Conservation (phyloP, 2,329 filamentous ascomycete genomes). For the Boeremia lycopersici region DNA sequence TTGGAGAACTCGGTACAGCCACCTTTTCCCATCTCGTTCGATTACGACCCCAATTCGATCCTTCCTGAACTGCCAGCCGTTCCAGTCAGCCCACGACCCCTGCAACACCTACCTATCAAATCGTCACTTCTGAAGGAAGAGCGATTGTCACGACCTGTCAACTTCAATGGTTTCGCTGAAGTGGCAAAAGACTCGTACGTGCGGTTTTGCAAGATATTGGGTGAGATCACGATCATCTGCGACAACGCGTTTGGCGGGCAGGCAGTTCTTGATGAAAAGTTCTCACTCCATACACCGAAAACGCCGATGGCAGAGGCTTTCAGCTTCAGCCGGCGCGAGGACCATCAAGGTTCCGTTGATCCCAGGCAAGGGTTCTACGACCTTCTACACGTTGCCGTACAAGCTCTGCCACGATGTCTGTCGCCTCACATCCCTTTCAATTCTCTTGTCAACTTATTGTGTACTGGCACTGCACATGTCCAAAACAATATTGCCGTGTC, state of each 20-base stretch:
- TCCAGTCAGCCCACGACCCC: slow-evolving; percentile 42
- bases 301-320: slow-evolving; percentile 95
- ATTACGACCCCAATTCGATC: slow-evolving; percentile 53
- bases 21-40: slow-evolving; percentile 76
- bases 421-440: slow-evolving; percentile 92
- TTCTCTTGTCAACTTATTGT: slow-evolving; percentile 89
- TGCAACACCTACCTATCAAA: slow-evolving; percentile 42
- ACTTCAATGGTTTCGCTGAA: slow-evolving; percentile 69
- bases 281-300: slow-evolving; percentile 83
- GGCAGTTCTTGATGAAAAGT: slow-evolving; percentile 93
- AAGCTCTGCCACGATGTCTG: slow-evolving; percentile 91
- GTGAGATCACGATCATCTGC: slow-evolving; percentile 94
- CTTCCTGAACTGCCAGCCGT: slow-evolving; percentile 42
- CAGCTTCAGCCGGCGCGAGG: slow-evolving; percentile 84
- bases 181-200: slow-evolving; percentile 83
- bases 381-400: slow-evolving; percentile 90
- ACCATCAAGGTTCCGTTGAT: slow-evolving; percentile 73
- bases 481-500: slow-evolving; percentile 90
- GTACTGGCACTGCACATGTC: slow-evolving; percentile 95
- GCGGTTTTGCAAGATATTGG: slow-evolving; percentile 91
- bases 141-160: slow-evolving; percentile 68
- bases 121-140: slow-evolving; percentile 61
- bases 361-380: slow-evolving; percentile 96
- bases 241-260: slow-evolving; percentile 97
- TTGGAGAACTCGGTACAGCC: slow-evolving; percentile 85